phyloP scores from a whole-genome alignment of 768 basidiomycete species.

The Lentinula aciculospora region DNA sequence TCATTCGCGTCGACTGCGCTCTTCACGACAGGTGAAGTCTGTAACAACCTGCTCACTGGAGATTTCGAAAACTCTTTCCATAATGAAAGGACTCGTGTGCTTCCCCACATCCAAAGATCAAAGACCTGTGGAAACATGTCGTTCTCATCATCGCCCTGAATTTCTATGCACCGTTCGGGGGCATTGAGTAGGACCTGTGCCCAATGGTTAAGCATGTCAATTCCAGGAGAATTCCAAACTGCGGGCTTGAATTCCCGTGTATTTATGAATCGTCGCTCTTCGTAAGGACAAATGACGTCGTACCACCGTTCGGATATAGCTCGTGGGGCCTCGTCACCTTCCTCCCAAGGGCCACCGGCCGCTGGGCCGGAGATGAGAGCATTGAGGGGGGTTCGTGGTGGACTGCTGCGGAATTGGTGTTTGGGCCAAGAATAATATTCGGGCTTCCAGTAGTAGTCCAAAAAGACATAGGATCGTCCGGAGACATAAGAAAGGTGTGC shows the following conservation, averaged over 20 bases:
- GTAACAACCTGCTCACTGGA: slow-evolving; percentile 34
- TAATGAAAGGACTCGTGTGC: slow-evolving; percentile 25
- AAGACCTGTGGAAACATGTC: slow-evolving; percentile 2
- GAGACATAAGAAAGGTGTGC: slow-evolving; percentile 42
- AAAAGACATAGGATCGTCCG: slow-evolving; percentile 44
- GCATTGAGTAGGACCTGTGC: slow-evolving; percentile 29
- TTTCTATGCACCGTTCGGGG: slow-evolving; percentile 38
- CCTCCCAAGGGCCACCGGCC: slow-evolving; percentile 36
- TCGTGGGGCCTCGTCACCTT: slow-evolving; percentile 33
- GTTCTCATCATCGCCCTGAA: slow-evolving; percentile 30
- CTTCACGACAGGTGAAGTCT: slow-evolving; percentile 34
- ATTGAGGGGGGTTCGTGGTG: slow-evolving; percentile 33
- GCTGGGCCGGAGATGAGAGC: slow-evolving; percentile 38
- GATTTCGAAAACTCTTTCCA: slow-evolving; percentile 33
- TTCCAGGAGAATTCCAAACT: slow-evolving; percentile 23
- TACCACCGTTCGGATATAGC: slow-evolving; percentile 38
- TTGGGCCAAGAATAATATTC: slow-evolving; percentile 37
- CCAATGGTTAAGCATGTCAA: slow-evolving; percentile 34
- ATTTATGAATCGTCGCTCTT: slow-evolving; percentile 30
- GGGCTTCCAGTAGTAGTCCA: slow-evolving; percentile 35
- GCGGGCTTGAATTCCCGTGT: slow-evolving; percentile 32
- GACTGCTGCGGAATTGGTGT: background rate
- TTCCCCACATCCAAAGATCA: slow-evolving; percentile 23
- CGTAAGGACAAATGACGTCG: slow-evolving; percentile 37
- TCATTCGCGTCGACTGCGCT: slow-evolving; percentile 29